Evolutionary conservation across 1,284 basidiomycete species (phyloP).

Genomic region (Tilletia caries): DNA sequence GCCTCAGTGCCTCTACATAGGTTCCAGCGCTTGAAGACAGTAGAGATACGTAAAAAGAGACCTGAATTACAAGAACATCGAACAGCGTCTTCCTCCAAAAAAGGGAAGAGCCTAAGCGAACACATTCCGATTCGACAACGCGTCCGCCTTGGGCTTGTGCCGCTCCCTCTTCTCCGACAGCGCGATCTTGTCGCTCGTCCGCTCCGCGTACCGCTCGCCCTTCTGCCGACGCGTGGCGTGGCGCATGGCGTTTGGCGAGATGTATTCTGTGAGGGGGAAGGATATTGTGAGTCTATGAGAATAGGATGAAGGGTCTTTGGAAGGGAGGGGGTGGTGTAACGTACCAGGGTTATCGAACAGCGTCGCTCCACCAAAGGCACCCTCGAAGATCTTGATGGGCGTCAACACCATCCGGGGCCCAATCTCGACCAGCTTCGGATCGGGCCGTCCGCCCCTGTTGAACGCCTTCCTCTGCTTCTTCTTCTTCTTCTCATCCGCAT

Average conservation of each 20-base stretch:
- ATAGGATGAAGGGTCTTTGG: constrained; percentile 20
- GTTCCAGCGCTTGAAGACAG: no score
- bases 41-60: no score
- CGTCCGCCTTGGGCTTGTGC: constrained; percentile 70
- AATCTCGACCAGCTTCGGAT: constrained; percentile 60
- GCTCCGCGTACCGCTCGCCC: constrained; percentile 73
- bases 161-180: constrained; percentile 66
- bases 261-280: constrained; percentile 67
- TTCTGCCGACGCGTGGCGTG: constrained; percentile 69
- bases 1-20: no score
- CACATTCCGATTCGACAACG: constrained; percentile 78
- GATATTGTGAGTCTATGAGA: no score
- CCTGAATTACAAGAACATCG: no score
- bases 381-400: constrained; percentile 97
- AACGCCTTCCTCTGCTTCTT: constrained; percentile 16
- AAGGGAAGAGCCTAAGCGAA: constrained; percentile 64
- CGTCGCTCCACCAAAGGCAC: constrained; percentile 88
- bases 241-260: constrained; percentile 79
- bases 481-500: constrained; percentile 20
- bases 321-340: constrained; percentile 8
- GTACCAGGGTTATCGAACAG: constrained; percentile 91
- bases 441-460: constrained; percentile 15
- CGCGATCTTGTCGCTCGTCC: constrained; percentile 75
- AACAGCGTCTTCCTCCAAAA: no score
- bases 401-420: constrained; percentile 96